Evolutionary conservation across 768 basidiomycete species (phyloP).

Genomic region (Boletus reticuloceps): DNA sequence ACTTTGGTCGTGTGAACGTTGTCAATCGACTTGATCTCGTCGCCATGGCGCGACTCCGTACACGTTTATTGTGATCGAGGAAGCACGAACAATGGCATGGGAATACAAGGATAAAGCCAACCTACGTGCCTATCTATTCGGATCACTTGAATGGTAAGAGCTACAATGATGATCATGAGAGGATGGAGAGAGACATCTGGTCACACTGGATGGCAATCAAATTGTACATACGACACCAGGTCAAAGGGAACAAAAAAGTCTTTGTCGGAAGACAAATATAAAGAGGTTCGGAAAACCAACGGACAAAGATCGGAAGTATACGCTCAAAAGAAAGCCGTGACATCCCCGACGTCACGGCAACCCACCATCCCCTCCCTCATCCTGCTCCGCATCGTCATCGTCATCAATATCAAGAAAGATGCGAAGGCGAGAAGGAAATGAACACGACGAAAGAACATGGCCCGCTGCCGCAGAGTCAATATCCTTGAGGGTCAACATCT

Average conservation of each 20-base stretch:
- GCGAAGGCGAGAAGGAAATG: constrained; percentile 9
- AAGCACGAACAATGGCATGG: background rate
- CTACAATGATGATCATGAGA: too few relatives aligned
- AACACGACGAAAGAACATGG: background rate
- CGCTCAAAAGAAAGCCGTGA: background rate
- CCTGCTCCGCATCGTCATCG: background rate
- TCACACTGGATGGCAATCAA: too few relatives aligned
- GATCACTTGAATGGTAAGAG: too few relatives aligned
- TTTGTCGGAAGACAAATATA: too few relatives aligned
- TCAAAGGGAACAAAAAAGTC: too few relatives aligned
- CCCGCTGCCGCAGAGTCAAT: background rate
- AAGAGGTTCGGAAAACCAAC: too few relatives aligned
- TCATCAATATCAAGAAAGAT: constrained; percentile 18
- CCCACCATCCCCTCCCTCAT: background rate
- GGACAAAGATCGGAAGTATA: too few relatives aligned
- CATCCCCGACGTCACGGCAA: background rate
- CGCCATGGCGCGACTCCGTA: background rate
- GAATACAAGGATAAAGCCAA: background rate
- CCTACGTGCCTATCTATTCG: too few relatives aligned
- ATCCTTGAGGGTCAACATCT: constrained; percentile 12
- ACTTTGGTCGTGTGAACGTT: too few relatives aligned
- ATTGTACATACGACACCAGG: too few relatives aligned
- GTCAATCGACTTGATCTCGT: background rate
- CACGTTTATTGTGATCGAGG: too few relatives aligned
- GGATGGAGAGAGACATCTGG: too few relatives aligned